These are phyloP conservation scores for Trichoderma simmonsii DNA, from an alignment of 2,329 filamentous ascomycete genomes.

Conservation along the genomic window DNA sequence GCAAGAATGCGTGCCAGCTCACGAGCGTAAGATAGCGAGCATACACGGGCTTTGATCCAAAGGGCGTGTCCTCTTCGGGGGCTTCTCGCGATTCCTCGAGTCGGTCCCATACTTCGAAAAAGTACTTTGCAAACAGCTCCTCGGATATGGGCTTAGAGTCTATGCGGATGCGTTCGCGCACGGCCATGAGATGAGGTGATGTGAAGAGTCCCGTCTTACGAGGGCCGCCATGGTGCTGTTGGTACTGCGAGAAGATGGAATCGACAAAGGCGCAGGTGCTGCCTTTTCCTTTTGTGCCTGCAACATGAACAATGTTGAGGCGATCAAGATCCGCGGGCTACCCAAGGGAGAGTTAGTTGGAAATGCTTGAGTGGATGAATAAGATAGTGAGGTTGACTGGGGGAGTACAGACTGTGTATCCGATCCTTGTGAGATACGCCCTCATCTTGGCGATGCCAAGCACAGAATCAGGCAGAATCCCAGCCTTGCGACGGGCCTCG, in stretches of 20 bases:
- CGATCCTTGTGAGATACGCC: slow-evolving; percentile 71
- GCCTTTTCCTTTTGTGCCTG: slow-evolving; percentile 76
- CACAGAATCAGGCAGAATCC: slow-evolving; percentile 64
- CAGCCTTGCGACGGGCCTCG: slow-evolving; percentile 72
- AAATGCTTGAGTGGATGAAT: neutral
- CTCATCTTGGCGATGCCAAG: slow-evolving; percentile 71
- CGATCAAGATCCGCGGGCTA: slow-evolving; percentile 49
- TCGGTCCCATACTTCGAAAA: slow-evolving; percentile 65
- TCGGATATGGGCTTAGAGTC: slow-evolving; percentile 57
- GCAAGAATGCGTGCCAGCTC: slow-evolving; percentile 63
- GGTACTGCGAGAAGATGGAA: slow-evolving; percentile 57
- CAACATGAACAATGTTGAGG: slow-evolving; percentile 67
- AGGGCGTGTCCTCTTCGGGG: slow-evolving; percentile 33
- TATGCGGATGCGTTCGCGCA: slow-evolving; percentile 65
- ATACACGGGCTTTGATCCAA: slow-evolving; percentile 51
- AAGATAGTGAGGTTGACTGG: neutral
- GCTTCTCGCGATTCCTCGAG: slow-evolving; percentile 39
- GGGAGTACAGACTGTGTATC: slow-evolving; percentile 58
- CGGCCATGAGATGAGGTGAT: slow-evolving; percentile 65
- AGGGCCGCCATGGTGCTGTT: slow-evolving; percentile 33
- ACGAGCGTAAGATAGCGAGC: slow-evolving; percentile 63
- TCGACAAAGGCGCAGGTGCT: slow-evolving; percentile 67
- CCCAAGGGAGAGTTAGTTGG: neutral
- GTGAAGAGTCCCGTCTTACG: slow-evolving; percentile 62
- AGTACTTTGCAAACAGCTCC: slow-evolving; percentile 59